Evolutionary conservation across 139 green algal species (phyloP).

Genomic region (Gonium pectorale): DNA sequence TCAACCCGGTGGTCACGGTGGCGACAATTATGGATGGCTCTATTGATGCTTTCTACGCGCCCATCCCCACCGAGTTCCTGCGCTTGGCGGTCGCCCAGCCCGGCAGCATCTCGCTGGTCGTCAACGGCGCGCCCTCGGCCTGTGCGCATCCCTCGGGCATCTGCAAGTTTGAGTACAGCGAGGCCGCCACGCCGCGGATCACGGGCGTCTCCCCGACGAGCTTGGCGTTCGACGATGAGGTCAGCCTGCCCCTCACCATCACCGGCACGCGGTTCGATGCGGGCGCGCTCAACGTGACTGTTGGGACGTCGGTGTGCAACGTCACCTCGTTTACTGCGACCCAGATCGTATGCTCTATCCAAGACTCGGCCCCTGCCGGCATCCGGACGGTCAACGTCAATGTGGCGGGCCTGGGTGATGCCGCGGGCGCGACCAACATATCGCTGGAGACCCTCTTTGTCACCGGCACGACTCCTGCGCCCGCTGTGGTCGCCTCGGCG

Average conservation of each 20-base stretch:
- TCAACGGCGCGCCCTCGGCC: conserved; percentile 44
- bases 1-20: background rate
- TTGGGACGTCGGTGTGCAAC: background rate
- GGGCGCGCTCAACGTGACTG: background rate
- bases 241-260: conserved; percentile 44
- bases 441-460: conserved; percentile 31
- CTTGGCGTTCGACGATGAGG: conserved; percentile 8
- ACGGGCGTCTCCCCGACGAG: conserved; percentile 11
- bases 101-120: background rate
- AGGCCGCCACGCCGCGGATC: conserved; percentile 38
- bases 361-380: conserved; percentile 15
- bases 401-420: conserved; percentile 1
- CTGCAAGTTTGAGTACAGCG: conserved; percentile 46
- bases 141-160: conserved; percentile 23
- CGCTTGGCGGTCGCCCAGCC: conserved; percentile 18
- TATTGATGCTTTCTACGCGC: conserved; percentile 35
- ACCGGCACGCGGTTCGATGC: conserved; percentile 20
- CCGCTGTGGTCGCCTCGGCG: background rate
- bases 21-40: background rate
- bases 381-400: background rate
- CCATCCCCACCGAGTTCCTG: conserved; percentile 52
- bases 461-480: background rate
- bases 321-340: conserved; percentile 3
- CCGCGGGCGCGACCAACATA: background rate
- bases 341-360: background rate